Percentiles rank a stretch among this genome's conserved stretches.
Evolutionary conservation across 805 yeast genomes (phyloP).

Genomic region (Kluyveromyces aestuarii): DNA sequence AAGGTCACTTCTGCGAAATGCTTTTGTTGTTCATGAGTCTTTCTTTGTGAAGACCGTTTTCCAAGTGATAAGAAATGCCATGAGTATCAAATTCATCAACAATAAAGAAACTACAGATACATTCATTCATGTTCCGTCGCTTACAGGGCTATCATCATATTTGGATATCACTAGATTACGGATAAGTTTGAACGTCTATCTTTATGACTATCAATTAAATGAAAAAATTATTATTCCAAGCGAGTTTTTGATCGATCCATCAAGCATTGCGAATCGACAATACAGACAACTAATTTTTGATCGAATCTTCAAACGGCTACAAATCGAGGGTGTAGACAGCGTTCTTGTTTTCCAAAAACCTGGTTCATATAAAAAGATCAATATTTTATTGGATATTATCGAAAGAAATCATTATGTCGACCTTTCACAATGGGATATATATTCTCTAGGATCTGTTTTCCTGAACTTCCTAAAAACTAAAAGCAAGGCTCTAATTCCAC

Average conservation of each 20-base stretch:
- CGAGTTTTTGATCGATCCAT: conserved; percentile 23
- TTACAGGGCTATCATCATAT: conserved; percentile 46
- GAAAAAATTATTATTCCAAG: conserved; percentile 41
- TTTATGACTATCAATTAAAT: conserved; percentile 50
- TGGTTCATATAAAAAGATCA: conserved; percentile 39
- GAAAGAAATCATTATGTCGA: conserved; percentile 48
- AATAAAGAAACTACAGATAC: conserved; percentile 9
- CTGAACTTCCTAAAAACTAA: conserved; percentile 41
- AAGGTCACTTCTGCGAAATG: conserved; percentile 45
- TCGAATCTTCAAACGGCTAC: conserved; percentile 42
- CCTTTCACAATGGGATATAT: conserved; percentile 57
- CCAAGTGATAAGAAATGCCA: conserved; percentile 58
- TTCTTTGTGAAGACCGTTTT: conserved; percentile 79
- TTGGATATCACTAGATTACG: conserved; percentile 72
- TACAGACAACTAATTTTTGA: conserved; percentile 37
- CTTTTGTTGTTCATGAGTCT: conserved; percentile 81
- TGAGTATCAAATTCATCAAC: conserved; percentile 37
- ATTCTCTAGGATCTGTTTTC: conserved; percentile 34
- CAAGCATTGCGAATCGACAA: conserved; percentile 22
- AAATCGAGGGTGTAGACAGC: conserved; percentile 33
- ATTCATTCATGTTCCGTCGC: conserved; percentile 35
- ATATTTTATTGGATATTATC: conserved; percentile 40
- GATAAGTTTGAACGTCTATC: conserved; percentile 65
- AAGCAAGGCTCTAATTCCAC: conserved; percentile 46
- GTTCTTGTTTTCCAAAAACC: conserved; percentile 48